Base-by-base conservation (phyloP, 768 basidiomycete genomes). In the Chalciporus piperatus region DNA sequence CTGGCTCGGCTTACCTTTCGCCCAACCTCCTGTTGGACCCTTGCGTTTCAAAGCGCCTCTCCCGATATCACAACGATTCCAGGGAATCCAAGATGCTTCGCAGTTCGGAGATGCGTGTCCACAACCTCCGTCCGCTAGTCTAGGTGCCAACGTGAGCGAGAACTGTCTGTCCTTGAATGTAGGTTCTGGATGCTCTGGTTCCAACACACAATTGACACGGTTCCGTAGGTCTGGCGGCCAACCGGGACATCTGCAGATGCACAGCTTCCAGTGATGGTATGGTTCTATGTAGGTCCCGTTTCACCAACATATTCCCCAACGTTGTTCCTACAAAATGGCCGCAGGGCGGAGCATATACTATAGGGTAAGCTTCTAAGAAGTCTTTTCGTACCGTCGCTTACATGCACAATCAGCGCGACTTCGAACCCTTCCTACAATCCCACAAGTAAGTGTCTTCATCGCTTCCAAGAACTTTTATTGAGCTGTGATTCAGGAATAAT, bases 1-100 rank as follows among this genome's bases (percentile, higher is more conserved):
- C 60, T 87, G 82, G 76, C 71, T 84, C 12, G 84, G 83, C 3
- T 76, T 87, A 30, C 84, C 78, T 1, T 87, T 72, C 50, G 84
- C 81, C 4, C 66, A 76, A 52, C 73, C 83, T 2, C 85, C 85
- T 0, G 56, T 80, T 0, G 83, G 82, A 2, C 37, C 60, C 7
- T 71, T 85, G 40, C 76, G 84, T 3, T 84, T 87, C 67, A 79
- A 77, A 53, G 75, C 78, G 0, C 82, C 85, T 3, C 69, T 76
- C 0, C 61, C 70, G 3, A 72, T 82, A 49, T 65, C 66, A 16
- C 58, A 55, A 25, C 53, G 63, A 1, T 65, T 68, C 0, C 57
- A 47, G 11, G 68, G 51, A 0, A 51, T 80, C 2, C 64, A 70
- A 32, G 61, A 77, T 50, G 79, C 83, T 12, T 72, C 74, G 12